These are phyloP conservation scores for Macrolepiota albuminosa DNA, from an alignment of 768 basidiomycete species.

Conservation along the genomic window DNA sequence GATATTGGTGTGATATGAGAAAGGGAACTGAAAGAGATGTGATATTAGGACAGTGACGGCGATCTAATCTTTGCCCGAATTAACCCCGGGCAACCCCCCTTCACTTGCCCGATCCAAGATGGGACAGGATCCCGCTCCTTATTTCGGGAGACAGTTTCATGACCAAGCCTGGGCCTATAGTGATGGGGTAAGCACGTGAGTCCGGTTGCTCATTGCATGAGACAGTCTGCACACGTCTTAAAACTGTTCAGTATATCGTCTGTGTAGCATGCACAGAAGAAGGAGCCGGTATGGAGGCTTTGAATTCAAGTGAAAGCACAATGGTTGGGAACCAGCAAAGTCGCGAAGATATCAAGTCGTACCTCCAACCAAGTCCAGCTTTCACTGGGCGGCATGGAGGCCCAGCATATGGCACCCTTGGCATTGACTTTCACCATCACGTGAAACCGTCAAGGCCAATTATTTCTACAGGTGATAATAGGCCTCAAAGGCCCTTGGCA, in stretches of 20 bases:
- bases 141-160: neutral
- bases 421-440: no score
- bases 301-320: conserved; percentile 58
- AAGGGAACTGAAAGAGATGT: no score
- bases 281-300: conserved; percentile 46
- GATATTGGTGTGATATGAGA: no score
- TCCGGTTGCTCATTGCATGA: neutral
- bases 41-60: no score
- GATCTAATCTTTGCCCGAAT: no score
- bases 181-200: neutral
- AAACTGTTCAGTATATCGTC: conserved; percentile 29
- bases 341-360: neutral
- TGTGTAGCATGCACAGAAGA: conserved; percentile 34
- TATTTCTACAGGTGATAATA: no score
- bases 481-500: no score
- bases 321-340: conserved; percentile 44
- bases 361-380: conserved; percentile 33
- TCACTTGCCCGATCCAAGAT: neutral
- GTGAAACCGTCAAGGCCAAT: no score
- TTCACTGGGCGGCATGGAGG: conserved; percentile 44
- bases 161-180: neutral
- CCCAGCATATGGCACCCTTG: no score
- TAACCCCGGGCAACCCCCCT: no score
- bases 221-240: no score
- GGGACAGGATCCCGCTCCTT: neutral